Conservation (phyloP, 1,284 basidiomycete genomes). For the Rhodotorula sp. region DNA sequence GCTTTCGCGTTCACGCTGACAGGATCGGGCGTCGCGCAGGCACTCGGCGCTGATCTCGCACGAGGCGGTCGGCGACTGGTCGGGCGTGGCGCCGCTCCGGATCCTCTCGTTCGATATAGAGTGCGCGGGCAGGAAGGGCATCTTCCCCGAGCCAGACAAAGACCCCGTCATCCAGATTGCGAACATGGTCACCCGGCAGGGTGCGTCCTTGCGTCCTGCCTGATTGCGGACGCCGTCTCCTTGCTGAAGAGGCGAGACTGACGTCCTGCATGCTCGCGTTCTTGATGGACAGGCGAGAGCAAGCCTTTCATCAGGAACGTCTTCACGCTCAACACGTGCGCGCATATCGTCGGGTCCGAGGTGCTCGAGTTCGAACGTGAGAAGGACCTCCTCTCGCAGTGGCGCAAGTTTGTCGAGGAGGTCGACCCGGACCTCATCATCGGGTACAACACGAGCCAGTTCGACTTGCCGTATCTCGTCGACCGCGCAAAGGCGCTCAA, state of each 20-base stretch:
- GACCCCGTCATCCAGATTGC: slow-evolving; percentile 97
- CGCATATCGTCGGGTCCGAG: slow-evolving; percentile 91
- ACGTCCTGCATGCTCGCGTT: not conserved
- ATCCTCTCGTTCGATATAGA: slow-evolving; percentile 97
- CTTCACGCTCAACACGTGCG: slow-evolving; percentile 90
- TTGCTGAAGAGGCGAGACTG: not conserved
- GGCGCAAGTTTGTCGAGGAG: slow-evolving; percentile 80
- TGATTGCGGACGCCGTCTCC: slow-evolving; percentile 1
- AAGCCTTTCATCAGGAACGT: slow-evolving; percentile 92
- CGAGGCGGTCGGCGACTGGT: slow-evolving; percentile 70
- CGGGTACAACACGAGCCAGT: slow-evolving; percentile 87
- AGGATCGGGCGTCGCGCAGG: slow-evolving; percentile 54
- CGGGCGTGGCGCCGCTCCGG: slow-evolving; percentile 81
- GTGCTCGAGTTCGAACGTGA: slow-evolving; percentile 84
- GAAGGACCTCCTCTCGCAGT: slow-evolving; percentile 67
- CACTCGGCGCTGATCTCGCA: slow-evolving; percentile 83
- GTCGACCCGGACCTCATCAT: slow-evolving; percentile 92
- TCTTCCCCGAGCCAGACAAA: slow-evolving; percentile 82
- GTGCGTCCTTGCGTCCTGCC: slow-evolving; percentile 56
- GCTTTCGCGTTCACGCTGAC: not conserved
- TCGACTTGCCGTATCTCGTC: slow-evolving; percentile 91
- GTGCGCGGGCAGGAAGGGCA: slow-evolving; percentile 91
- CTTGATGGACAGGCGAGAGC: slow-evolving; percentile 65
- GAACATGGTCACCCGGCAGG: slow-evolving; percentile 95
- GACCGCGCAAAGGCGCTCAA: slow-evolving; percentile 83